A percentile compares a stretch with the other conserved stretches of the same genome.
phyloP scores from a whole-genome alignment of 371 early-diverging fungal genomes.

The Mortierella sp. region DNA sequence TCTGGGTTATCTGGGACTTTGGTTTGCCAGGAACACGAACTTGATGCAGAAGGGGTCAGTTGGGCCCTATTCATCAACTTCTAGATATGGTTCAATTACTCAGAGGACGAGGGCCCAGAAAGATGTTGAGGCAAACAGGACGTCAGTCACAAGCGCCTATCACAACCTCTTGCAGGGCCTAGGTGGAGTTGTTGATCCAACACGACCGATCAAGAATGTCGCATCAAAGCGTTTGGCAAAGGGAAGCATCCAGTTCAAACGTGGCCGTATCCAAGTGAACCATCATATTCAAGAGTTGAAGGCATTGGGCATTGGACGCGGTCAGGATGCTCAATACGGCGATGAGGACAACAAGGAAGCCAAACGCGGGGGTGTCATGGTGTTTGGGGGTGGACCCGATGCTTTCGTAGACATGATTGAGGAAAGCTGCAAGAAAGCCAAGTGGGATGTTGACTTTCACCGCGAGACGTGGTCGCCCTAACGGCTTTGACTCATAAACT shows the following conservation, averaged over 20 bases:
- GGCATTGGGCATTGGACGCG: slow-evolving; percentile 32
- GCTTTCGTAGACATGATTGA: slow-evolving; percentile 50
- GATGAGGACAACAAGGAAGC: neutral
- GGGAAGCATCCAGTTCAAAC: slow-evolving; percentile 26
- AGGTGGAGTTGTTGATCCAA: neutral
- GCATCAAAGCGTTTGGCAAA: neutral
- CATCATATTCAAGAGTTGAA: slow-evolving; percentile 45
- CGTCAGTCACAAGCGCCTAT: slow-evolving; percentile 4
- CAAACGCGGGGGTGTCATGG: slow-evolving; percentile 20
- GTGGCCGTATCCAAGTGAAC: slow-evolving; percentile 45
- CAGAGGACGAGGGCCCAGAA: neutral
- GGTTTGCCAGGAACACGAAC: slow-evolving; percentile 29
- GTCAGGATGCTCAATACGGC: neutral
- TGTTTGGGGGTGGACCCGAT: slow-evolving; percentile 51
- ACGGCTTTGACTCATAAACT: neutral
- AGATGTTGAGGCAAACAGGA: neutral
- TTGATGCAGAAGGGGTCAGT: slow-evolving; percentile 1
- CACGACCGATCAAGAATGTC: neutral
- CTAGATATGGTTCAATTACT: neutral
- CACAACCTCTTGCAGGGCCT: slow-evolving; percentile 14
- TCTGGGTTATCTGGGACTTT: slow-evolving; percentile 29
- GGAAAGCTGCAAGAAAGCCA: slow-evolving; percentile 32
- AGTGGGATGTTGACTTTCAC: slow-evolving; percentile 44
- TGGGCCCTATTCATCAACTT: too few relatives aligned
- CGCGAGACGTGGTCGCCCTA: slow-evolving; percentile 49